Base-by-base conservation (phyloP, 176 grass and related monocot genomes). In the Oryza glaberrima region DNA sequence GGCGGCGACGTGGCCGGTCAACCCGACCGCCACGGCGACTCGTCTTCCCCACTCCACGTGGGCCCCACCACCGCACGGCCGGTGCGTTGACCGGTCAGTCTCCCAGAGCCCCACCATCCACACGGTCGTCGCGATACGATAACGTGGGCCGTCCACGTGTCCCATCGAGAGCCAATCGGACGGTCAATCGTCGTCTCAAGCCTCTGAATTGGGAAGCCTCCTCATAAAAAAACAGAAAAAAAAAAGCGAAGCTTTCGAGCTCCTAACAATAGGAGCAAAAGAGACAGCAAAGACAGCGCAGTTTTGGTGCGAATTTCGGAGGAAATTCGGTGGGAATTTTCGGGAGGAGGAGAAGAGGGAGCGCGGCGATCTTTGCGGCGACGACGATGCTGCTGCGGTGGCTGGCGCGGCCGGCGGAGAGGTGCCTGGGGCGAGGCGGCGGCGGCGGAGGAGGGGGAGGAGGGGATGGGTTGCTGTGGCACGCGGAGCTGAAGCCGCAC, bases 401-500 rank as follows among this genome's bases (percentile, higher is more conserved):
- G 77, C 35, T 80, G 60, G 40, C 63, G 77, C 70, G 77, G 32
- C 77, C 61, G 70, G 40, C 47, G 34, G 85, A 87, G 34, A 58
- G 85, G 34, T 87, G 77, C 70, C 20, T 87, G 11, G 85, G 85
- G 7, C 44, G 83, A 6, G n/a, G 26, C 30, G 74, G 81, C 67
- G 48, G 67, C 28, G 72, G 82, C 2, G 46, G 46, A 14, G 69
- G 35, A 1, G 35, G 35, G 4, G 63, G 14, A 7, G 64, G 46
- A 11, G 28, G 58, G 44, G 77, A 87, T 34, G 77, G 70, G 44
- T 1, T 75, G 77, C 28, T 81, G 56, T 87, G 77, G 77, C 77
- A 87, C 14, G 78, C 60, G 45, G 85, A 87, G 45, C 85, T 87
- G 56, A 87, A 75, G 72, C 86, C 72, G 79, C 86, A 83, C 73